Base-by-base conservation (phyloP, 306 rosid species). In the Purshia tridentata region DNA sequence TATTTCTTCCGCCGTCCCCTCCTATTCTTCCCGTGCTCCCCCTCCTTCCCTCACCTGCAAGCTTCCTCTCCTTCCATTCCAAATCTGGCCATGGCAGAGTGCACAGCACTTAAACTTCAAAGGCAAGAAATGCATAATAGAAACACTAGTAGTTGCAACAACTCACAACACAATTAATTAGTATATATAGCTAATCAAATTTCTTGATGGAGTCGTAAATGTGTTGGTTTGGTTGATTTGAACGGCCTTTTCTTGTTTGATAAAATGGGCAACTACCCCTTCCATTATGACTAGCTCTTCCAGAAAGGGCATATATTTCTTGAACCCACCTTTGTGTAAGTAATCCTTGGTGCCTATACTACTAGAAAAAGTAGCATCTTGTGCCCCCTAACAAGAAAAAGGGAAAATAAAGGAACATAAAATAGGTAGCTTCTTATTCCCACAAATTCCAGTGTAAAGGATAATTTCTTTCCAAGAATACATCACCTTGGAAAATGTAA, bases 251-350 rank as follows among this genome's bases (percentile, higher is more conserved):
- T 91, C 93, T 83, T 85, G 87, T 10, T 87, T 80, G 59, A 89
- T 5, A 74, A 91, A 93, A 72, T 93, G 98, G 3, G 84, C 97
- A 0, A 76, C n/a, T n/a, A n/a, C 97, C 13, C 93, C 96, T 88
- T 91, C 88, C 82, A 88, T 46, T 1, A 91, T 86, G 15, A 89
- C 80, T 0, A 86, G 86, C 35, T 93, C 96, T 70, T 93, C 80
- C 39, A 93, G 86, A 64, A 85, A 73, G 0, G 97, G 98, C 60
- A 89, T 89, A 50, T 55, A 73, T 69, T 67, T 89, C 78, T 89
- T 91, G 47, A 89, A 63, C 58, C 92, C 97, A n/a, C 98, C 97
- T 62, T 86, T 89, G 68, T 84, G 87, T 67, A 89, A 79, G 77
- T 86, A 91, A 40, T 91, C 94, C 85, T 91, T 86, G 1, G 70